A percentile compares a stretch with the other conserved stretches of the same genome.
phyloP scores from a whole-genome alignment of 176 grass and related monocot genomes.

The Chloris gayana region DNA sequence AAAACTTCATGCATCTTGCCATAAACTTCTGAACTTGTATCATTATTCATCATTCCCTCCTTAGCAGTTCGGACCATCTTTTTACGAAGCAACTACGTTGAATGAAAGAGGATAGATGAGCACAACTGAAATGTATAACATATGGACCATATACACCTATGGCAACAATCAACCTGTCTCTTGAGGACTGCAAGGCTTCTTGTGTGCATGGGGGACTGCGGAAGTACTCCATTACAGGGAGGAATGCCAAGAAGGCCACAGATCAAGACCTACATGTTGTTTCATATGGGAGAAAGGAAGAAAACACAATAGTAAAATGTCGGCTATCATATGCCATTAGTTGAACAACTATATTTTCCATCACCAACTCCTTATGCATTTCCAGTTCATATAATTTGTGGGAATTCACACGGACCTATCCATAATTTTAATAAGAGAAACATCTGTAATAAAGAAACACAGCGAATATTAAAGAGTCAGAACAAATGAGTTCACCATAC shows the following conservation, averaged over 20 bases:
- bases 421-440: neutral
- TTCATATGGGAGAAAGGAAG: constrained; percentile 24
- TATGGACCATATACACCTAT: neutral
- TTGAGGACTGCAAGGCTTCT: constrained; percentile 83
- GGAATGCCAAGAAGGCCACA: constrained; percentile 88
- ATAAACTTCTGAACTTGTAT: constrained; percentile 78
- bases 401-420: neutral
- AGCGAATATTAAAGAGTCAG: neutral
- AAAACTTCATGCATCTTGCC: constrained; percentile 83
- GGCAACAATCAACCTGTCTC: constrained; percentile 58
- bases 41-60: constrained; percentile 67
- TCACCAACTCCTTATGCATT: neutral
- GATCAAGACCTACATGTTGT: constrained; percentile 59
- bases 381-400: neutral
- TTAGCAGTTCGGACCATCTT: constrained; percentile 80
- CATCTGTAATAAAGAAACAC: neutral
- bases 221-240: constrained; percentile 92
- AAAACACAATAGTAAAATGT: constrained; percentile 24
- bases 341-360: neutral
- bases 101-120: constrained; percentile 27
- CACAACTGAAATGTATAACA: constrained; percentile 33
- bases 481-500: constrained; percentile 28
- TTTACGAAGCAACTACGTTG: constrained; percentile 64
- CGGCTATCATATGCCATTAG: neutral
- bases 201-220: constrained; percentile 90